Conservation (phyloP, 2,329 filamentous ascomycete species). For the Verticillium isaacii region DNA sequence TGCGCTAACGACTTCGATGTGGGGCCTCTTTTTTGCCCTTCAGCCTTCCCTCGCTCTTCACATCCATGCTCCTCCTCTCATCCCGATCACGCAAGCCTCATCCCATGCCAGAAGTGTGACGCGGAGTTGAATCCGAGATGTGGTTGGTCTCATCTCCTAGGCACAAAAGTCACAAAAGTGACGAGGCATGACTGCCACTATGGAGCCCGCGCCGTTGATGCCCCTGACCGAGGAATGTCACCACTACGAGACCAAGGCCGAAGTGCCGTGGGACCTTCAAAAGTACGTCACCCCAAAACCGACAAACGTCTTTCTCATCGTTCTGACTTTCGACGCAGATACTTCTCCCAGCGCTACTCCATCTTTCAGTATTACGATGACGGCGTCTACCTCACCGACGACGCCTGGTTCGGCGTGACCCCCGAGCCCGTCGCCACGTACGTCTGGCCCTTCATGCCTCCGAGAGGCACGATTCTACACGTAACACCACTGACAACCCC, state of each 20-base stretch:
- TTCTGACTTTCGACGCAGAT: constrained; percentile 45
- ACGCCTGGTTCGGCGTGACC: constrained; percentile 96
- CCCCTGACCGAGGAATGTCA: constrained; percentile 60
- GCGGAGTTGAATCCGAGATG: not conserved
- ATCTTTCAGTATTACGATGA: constrained; percentile 87
- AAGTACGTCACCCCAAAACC: constrained; percentile 53
- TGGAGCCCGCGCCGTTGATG: constrained; percentile 39
- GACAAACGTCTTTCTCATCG: not conserved
- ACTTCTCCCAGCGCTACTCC: constrained; percentile 83
- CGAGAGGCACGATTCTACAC: not conserved
- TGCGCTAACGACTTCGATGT: constrained; percentile 1
- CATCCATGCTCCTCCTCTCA: not conserved
- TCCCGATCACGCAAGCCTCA: not conserved
- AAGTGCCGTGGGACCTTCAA: constrained; percentile 79
- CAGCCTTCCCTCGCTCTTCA: not conserved
- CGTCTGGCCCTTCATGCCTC: constrained; percentile 18
- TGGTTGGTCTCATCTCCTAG: not conserved
- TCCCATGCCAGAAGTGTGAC: not conserved
- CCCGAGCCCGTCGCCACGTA: constrained; percentile 87
- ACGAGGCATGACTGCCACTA: constrained; percentile 14
- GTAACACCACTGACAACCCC: not conserved
- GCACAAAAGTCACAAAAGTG: not conserved
- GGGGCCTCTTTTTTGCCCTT: constrained; percentile 1
- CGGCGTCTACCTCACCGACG: constrained; percentile 84
- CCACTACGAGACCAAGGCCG: constrained; percentile 65